phyloP scores from a whole-genome alignment of 371 early-diverging fungal species.

The Racocetra persica region DNA sequence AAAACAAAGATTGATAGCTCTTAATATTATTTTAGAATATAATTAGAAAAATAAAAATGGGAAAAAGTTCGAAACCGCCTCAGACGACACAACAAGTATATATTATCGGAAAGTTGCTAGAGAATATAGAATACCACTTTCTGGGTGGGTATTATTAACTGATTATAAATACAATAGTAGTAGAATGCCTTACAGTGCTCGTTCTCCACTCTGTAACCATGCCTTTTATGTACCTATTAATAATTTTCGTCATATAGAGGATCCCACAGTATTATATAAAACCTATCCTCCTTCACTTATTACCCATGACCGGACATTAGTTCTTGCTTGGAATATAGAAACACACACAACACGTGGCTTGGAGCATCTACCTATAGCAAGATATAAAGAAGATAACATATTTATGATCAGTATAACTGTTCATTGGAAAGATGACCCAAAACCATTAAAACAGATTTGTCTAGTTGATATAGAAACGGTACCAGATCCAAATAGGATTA shows the following conservation, averaged over 20 bases:
- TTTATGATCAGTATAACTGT: slow-evolving; percentile 20
- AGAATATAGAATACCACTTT: slow-evolving; percentile 28
- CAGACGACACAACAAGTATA: not conserved
- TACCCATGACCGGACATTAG: slow-evolving; percentile 8
- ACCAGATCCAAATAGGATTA: slow-evolving; percentile 15
- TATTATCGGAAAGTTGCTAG: slow-evolving; percentile 31
- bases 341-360: not conserved
- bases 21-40: no score
- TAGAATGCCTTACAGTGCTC: slow-evolving; percentile 8
- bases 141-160: not conserved
- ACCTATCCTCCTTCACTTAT: not conserved
- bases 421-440: slow-evolving; percentile 11
- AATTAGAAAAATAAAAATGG: no score
- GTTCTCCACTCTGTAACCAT: slow-evolving; percentile 1
- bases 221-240: not conserved
- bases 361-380: not conserved
- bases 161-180: slow-evolving; percentile 17
- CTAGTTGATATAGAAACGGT: not conserved
- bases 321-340: slow-evolving; percentile 30
- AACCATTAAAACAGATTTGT: not conserved
- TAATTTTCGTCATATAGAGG: not conserved
- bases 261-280: not conserved
- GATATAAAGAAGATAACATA: slow-evolving; percentile 30
- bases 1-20: no score
- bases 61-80: slow-evolving; percentile 10